Evolutionary conservation across 768 basidiomycete genomes (phyloP).

Genomic region (Suillus plorans): DNA sequence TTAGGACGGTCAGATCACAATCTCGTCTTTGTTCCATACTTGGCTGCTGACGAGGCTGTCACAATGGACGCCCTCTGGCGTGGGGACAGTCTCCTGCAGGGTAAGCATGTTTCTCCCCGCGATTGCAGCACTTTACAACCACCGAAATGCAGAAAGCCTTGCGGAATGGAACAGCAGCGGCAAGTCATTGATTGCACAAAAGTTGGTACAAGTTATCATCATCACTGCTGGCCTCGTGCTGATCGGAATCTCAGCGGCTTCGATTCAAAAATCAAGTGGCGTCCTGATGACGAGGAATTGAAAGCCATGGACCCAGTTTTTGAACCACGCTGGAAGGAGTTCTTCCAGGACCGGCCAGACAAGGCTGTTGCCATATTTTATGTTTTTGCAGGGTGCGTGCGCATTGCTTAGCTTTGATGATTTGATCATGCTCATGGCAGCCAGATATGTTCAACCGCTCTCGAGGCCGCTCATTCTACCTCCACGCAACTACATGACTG

Average conservation of each 20-base stretch:
- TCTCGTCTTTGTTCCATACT: constrained; percentile 30
- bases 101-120: constrained; percentile 30
- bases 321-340: constrained; percentile 45
- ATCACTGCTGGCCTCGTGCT: neutral
- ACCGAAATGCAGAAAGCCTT: constrained; percentile 12
- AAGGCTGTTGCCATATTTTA: constrained; percentile 50
- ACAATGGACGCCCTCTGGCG: constrained; percentile 51
- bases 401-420: neutral
- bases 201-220: constrained; percentile 34
- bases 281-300: constrained; percentile 51
- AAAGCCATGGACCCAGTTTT: constrained; percentile 50
- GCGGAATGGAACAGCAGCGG: constrained; percentile 35
- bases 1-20: constrained; percentile 28
- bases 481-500: too few relatives aligned
- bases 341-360: constrained; percentile 51
- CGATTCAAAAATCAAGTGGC: constrained; percentile 56
- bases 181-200: constrained; percentile 49
- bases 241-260: constrained; percentile 36
- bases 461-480: too few relatives aligned
- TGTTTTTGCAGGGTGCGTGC: constrained; percentile 23
- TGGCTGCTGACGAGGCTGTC: constrained; percentile 42
- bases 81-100: constrained; percentile 37
- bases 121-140: constrained; percentile 6
- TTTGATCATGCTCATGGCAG: too few relatives aligned
- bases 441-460: too few relatives aligned